phyloP scores from a whole-genome alignment of 805 yeast species.

The Saccharomyces jurei region DNA sequence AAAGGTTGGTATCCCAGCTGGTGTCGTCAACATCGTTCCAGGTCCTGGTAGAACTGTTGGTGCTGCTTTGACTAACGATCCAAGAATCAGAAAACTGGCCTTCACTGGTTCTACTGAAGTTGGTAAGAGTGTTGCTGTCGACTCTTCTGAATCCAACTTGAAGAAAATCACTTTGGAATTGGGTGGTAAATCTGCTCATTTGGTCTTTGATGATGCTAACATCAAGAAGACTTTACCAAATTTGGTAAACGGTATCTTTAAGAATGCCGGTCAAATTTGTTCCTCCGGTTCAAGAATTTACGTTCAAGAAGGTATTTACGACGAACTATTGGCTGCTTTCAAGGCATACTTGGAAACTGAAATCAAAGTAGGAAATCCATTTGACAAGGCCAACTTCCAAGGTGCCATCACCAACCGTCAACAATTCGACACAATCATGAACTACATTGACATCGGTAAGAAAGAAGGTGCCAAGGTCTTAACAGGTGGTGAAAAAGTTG shows the following conservation, averaged over 20 bases:
- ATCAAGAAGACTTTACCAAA: constrained; percentile 42
- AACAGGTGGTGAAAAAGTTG: constrained; percentile 63
- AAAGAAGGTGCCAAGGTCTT: constrained; percentile 57
- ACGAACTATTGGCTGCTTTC: constrained; percentile 50
- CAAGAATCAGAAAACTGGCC: constrained; percentile 63
- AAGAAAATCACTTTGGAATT: constrained; percentile 75
- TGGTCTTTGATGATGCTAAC: constrained; percentile 64
- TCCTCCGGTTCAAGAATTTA: constrained; percentile 76
- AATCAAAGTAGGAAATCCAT: constrained; percentile 68
- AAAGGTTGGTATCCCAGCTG: constrained; percentile 67
- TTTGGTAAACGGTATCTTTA: constrained; percentile 61
- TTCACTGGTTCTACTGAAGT: constrained; percentile 77
- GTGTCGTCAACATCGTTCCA: constrained; percentile 66
- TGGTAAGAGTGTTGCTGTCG: constrained; percentile 63
- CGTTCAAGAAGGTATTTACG: constrained; percentile 66
- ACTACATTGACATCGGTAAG: constrained; percentile 60
- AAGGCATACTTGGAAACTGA: constrained; percentile 46
- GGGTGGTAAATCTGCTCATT: constrained; percentile 78
- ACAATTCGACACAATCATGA: constrained; percentile 62
- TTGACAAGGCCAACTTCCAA: constrained; percentile 56
- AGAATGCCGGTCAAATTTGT: constrained; percentile 77
- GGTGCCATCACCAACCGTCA: constrained; percentile 71
- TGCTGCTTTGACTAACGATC: constrained; percentile 60
- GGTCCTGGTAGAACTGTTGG: constrained; percentile 73
- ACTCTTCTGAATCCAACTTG: constrained; percentile 62